Percentiles rank a stretch among this genome's conserved stretches.
Conservation (phyloP, 139 green algal species). For the Closterium sp. region DNA sequence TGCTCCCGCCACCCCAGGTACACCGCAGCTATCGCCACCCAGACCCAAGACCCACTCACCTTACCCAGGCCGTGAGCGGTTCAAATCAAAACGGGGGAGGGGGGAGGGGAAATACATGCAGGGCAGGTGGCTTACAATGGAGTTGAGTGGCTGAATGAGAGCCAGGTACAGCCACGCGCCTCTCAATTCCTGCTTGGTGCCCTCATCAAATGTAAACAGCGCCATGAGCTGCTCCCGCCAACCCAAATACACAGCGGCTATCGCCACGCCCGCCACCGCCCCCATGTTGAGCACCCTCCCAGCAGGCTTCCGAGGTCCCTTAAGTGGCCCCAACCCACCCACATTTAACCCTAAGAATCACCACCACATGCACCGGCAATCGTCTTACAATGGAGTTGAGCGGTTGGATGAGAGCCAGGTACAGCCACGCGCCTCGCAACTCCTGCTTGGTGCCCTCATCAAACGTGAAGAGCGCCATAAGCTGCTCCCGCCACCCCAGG, state of each 20-base stretch:
- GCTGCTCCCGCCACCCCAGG: neutral
- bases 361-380: too few relatives aligned
- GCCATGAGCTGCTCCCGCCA: constrained; percentile 34
- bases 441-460: constrained; percentile 24
- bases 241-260: neutral
- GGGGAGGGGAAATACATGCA: too few relatives aligned
- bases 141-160: constrained; percentile 63
- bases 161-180: constrained; percentile 57
- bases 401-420: constrained; percentile 59
- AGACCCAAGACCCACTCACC: too few relatives aligned
- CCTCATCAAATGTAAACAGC: constrained; percentile 57
- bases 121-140: constrained; percentile 19
- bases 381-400: constrained; percentile 61
- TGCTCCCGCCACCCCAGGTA: neutral
- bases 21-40: too few relatives aligned
- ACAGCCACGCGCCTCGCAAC: constrained; percentile 48
- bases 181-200: constrained; percentile 11
- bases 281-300: too few relatives aligned
- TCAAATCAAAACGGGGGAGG: too few relatives aligned
- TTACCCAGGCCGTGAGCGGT: too few relatives aligned
- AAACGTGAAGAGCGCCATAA: constrained; percentile 60
- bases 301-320: too few relatives aligned
- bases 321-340: too few relatives aligned
- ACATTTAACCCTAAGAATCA: too few relatives aligned
- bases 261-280: neutral